Base-by-base conservation (phyloP, 768 basidiomycete genomes). In the Psilocybe tampanensis region DNA sequence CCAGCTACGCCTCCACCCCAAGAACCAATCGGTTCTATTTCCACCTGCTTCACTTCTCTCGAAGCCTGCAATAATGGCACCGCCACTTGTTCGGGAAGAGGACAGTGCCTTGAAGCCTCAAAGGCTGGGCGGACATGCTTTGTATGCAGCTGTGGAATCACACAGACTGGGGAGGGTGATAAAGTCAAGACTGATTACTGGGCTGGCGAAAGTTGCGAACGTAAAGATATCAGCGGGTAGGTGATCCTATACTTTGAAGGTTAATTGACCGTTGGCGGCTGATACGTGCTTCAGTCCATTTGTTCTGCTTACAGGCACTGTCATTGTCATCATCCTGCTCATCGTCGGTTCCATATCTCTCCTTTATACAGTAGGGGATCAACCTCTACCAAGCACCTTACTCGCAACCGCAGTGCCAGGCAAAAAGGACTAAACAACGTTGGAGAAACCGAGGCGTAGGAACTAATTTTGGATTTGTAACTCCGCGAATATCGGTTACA, bases 151-250 rank as follows among this genome's bases (percentile, higher is more conserved):
- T 87, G 85, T 60, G 72, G 73, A 19, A 69, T 66, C 11, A 78
- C 80, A 8, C 74, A 71, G 23, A 86, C 84, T 9, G 80, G 79
- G 45, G 73, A 80, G 54, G 78, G 78, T 9, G 70, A 76, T 22
- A 80, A 85, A n/a, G 68, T 74, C 24, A 79, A 85, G 68, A 84
- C 79, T 3, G 81, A 86, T 59, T 72, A 70, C 29, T 94, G 92
- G 92, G 91, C 81, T 1, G 92, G 92, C 4, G 79, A 81, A 51
- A 82, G 77, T 60, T 94, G 92, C 62, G 85, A 93, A 76, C 81
- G 86, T 60, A 86, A 84, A 71, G 92, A 94, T 66, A 73, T 94
- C 47, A 92, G 89, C 77, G 84, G 83, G 92, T 92, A 65, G 59
- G 89, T 84, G 13, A 43, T 42, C 26, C 41, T 11, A 36, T 22